Base-by-base conservation (phyloP, 345 rosid genomes). In the Sonneratia caseolaris region DNA sequence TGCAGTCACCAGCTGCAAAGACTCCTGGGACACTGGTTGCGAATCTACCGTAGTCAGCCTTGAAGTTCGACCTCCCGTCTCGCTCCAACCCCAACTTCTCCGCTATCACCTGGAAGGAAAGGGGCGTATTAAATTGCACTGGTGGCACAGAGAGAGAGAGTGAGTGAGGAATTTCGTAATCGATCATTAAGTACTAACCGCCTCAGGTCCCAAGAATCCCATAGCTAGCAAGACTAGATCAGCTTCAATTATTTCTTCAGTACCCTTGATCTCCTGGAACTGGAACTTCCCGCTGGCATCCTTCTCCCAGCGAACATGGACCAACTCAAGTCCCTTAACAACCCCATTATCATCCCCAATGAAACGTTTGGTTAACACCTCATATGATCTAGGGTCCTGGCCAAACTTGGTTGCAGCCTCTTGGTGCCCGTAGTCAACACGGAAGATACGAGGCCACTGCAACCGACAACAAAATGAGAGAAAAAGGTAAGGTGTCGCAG, bases 141-240 rank as follows among this genome's bases (percentile, higher is more conserved):
- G 8, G 9, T 47, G 51, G 51, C 51, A 47, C 9, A 47, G 8
- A 47, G 3, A 13, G 3, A 13, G 14, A 13, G 3, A 13, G 45
- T 42, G 45, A 42, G 45, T 42, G 51, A 47, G 51, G 51, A 47
- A 47, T 47, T 47, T 47, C 2, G 15, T 22, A 65, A 47, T 9
- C 7, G 9, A 47, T 47, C 51, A 13, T 13, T 1, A 24, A 73
- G 61, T 73, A 85, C 93, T 82, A 43, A 96, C 99, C 71, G 83
- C 67, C 72, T 96, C 99, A 2, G 99, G 99, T 66, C 99, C 99
- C 15, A 96, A 94, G 82, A 96, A 96, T 8, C 99, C 99, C 99
- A 96, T 91, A 35, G 99, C 99, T 48, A 96, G 83, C 42, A 96
- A 79, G 62, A 91, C 93, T 8, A 96, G 87, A 78, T 96, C 97